Evolutionary conservation across 768 basidiomycete species (phyloP).

Genomic region (Amanita rimosa): DNA sequence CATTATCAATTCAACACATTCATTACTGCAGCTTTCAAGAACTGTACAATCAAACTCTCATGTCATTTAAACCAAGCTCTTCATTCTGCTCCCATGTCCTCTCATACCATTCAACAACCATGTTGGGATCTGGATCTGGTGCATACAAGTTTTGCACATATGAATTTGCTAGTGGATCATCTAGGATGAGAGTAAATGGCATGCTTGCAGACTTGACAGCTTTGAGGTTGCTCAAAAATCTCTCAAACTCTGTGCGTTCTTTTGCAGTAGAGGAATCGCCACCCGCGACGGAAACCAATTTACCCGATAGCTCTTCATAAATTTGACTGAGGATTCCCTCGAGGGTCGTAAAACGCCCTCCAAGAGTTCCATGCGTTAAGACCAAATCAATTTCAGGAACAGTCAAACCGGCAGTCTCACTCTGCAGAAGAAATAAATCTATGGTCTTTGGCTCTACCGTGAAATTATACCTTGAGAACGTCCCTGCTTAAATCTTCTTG

Average conservation of each 20-base stretch:
- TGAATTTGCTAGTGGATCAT: conserved; percentile 92
- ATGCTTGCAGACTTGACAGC: conserved; percentile 67
- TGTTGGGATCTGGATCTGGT: conserved; percentile 92
- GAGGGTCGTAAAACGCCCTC: conserved; percentile 94
- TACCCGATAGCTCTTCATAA: conserved; percentile 88
- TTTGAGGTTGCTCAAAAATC: conserved; percentile 70
- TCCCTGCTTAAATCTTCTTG: conserved; percentile 87
- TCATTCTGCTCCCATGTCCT: conserved; percentile 89
- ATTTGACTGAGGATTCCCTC: conserved; percentile 93
- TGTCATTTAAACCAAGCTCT: conserved; percentile 86
- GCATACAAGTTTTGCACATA: conserved; percentile 97
- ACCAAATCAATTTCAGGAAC: conserved; percentile 95
- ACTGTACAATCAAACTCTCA: conserved; percentile 37
- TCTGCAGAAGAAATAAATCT: conserved; percentile 32
- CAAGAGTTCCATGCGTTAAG: conserved; percentile 87
- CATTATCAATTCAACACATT: too few relatives aligned
- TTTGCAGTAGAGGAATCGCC: conserved; percentile 50
- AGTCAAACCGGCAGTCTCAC: conserved; percentile 80
- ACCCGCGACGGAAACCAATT: conserved; percentile 48
- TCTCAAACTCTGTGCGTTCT: conserved; percentile 52
- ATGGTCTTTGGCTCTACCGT: too few relatives aligned
- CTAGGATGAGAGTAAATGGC: conserved; percentile 87
- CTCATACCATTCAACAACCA: conserved; percentile 76
- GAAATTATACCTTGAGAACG: conserved; percentile 66
- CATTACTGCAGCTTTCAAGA: too few relatives aligned